Percentiles rank a stretch among this genome's conserved stretches.
phyloP scores from a whole-genome alignment of 345 rosid genomes.

The rapeseed (Brassica napus) region Da-Ae NC_063435.1:3615501-3616000 shows the following conservation, averaged over 20 bases:
- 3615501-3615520: too few species aligned
- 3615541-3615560: too few species aligned
- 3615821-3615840: slow-evolving; percentile 34
- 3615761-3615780: neutral
- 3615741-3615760: slow-evolving; percentile 8
- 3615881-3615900: neutral
- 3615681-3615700: neutral
- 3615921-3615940: neutral
- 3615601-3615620: neutral
- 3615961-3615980: neutral
- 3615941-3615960: neutral
- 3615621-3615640: neutral
- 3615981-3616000: neutral
- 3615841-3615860: neutral
- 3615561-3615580: too few species aligned
- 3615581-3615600: neutral
- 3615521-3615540: too few species aligned
- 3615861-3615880: neutral
- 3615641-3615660: neutral
- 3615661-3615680: neutral
- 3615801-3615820: slow-evolving; percentile 26
- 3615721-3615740: neutral
- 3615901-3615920: neutral
- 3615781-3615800: slow-evolving; percentile 14
- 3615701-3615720: neutral